Base-by-base conservation (phyloP, 805 yeast genomes). In the Komagataella pastoris region DNA sequence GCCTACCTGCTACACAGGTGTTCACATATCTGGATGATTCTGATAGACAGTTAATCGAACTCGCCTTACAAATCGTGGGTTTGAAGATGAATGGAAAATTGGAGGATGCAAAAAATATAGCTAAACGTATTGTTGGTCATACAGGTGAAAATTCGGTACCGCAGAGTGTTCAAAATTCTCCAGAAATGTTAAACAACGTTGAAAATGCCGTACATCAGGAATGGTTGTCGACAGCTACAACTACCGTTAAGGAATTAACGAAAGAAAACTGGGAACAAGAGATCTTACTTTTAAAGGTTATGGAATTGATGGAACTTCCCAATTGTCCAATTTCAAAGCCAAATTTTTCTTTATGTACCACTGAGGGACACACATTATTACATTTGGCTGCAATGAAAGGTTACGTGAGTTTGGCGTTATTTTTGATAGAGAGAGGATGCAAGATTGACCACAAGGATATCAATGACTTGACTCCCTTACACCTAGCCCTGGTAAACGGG, bases 31-130 rank as follows among this genome's bases (percentile, higher is more conserved):
- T 88, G 47, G 97, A 93, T 68, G 99, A 93, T 63, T 86, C 97
- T 7, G 99, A 93, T 66, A 77, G 93, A 57, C 97, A 91, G 66
- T 75, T 93, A 63, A 87, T 91, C 62, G 99, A 93, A 68, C 73
- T 93, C 56, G 99, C 99, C 1, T 73, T 93, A 59, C 98, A 93
- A 63, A 93, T 93, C 59, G 97, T 93, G 46, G 99, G 99, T 1
- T 73, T 90, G 66, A 91, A 91, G 68, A 89, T 91, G 97, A 90
- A 88, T 62, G 99, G 98, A 53, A 83, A 84, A 60, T 71, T 93
- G 53, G 98, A 93, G 62, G 97, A 91, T 66, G 97, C 98, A 1
- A 80, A 87, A 58, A 89, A 88, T 61, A 87, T 93, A 59, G 98
- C 98, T 1, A 84, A 85, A 65, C 74, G 96, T 56, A 88, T 93